phyloP scores from a whole-genome alignment of 176 grass and related monocot species.

The Raddia guianensis region DNA sequence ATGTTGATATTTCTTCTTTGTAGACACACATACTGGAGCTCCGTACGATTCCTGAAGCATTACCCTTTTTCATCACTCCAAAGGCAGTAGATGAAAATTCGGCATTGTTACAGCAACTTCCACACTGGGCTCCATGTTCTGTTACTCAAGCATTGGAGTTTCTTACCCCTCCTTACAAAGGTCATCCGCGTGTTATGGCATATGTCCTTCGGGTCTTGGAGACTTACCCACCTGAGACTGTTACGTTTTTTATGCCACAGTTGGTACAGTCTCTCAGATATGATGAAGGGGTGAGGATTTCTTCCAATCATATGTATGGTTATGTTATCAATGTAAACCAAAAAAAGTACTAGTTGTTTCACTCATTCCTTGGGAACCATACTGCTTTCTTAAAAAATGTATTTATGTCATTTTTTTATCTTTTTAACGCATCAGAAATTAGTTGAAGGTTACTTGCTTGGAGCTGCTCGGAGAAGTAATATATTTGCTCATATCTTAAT shows the following conservation, averaged over 20 bases:
- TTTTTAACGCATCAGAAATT: constrained; percentile 72
- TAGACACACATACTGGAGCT: constrained; percentile 84
- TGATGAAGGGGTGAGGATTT: constrained; percentile 84
- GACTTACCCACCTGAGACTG: constrained; percentile 91
- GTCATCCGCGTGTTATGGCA: constrained; percentile 96
- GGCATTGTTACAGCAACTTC: constrained; percentile 85
- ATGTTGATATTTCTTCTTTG: constrained; percentile 28
- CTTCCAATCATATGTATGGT: constrained; percentile 32
- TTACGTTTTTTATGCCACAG: constrained; percentile 99
- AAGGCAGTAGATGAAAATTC: constrained; percentile 98
- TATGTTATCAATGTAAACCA: constrained; percentile 19
- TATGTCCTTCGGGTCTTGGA: constrained; percentile 97
- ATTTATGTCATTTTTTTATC: constrained; percentile 29
- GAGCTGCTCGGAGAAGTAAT: constrained; percentile 92
- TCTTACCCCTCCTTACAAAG: constrained; percentile 95
- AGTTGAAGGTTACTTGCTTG: constrained; percentile 98
- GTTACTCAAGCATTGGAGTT: constrained; percentile 96
- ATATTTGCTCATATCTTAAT: constrained; percentile 99
- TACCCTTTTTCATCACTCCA: constrained; percentile 97
- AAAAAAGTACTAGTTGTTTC: constrained; percentile 9
- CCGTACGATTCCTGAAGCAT: constrained; percentile 90
- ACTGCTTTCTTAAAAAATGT: constrained; percentile 6
- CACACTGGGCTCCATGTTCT: constrained; percentile 96
- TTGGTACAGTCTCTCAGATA: constrained; percentile 97
- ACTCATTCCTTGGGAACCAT: constrained; percentile 29